Percentiles rank a stretch among this genome's conserved stretches.
These are phyloP conservation scores for Fagus sylvatica DNA, from an alignment of 306 rosid species.

Conservation along the genomic window DNA sequence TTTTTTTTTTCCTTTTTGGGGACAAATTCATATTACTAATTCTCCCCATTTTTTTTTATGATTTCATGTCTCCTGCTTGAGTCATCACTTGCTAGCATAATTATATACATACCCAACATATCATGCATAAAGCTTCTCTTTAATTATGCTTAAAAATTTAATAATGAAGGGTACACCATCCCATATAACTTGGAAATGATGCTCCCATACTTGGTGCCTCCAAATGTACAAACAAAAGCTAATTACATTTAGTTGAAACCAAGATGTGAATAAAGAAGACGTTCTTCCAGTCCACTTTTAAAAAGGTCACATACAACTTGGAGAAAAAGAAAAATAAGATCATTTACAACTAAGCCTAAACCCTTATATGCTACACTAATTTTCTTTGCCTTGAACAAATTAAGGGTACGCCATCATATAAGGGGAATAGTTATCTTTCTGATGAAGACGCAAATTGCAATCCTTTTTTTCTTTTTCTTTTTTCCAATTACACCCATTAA, in stretches of 20 bases:
- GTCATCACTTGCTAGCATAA: slow-evolving; percentile 15
- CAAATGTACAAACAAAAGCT: slow-evolving; percentile 53
- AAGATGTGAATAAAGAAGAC: slow-evolving; percentile 6
- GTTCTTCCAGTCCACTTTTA: background rate
- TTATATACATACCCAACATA: slow-evolving; percentile 39
- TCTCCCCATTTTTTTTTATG: background rate
- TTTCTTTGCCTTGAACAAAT: too few relatives aligned
- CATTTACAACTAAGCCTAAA: background rate
- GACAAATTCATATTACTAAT: background rate
- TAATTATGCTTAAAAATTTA: slow-evolving; percentile 20
- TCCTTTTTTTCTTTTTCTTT: too few relatives aligned
- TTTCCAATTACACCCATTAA: too few relatives aligned
- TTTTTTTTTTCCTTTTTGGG: background rate
- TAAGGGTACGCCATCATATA: too few relatives aligned
- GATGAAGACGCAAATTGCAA: too few relatives aligned
- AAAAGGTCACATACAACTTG: background rate
- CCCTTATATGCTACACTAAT: background rate
- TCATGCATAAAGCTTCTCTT: slow-evolving; percentile 10
- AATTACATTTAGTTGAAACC: slow-evolving; percentile 17
- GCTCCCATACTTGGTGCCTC: slow-evolving; percentile 57
- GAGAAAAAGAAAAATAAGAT: background rate
- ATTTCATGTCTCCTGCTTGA: slow-evolving; percentile 21
- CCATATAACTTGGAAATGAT: slow-evolving; percentile 60
- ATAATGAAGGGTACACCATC: slow-evolving; percentile 39
- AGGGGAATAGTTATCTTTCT: too few relatives aligned